Conservation (phyloP, 2,329 filamentous ascomycete genomes). For the Fusarium nygamai region DNA sequence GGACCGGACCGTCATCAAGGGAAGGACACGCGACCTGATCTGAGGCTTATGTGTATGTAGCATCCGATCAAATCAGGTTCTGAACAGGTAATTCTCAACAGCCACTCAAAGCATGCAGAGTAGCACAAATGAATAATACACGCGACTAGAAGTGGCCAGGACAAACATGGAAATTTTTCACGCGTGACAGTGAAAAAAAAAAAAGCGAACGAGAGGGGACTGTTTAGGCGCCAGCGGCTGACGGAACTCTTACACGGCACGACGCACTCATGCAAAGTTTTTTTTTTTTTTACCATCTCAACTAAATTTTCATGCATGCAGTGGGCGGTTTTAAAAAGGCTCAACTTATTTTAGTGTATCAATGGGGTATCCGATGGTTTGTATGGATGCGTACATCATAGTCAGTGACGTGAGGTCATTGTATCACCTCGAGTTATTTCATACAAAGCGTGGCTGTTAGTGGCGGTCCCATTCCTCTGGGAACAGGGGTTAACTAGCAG, state of each 20-base stretch:
- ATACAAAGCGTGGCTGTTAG: constrained; percentile 4
- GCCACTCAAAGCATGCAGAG: constrained; percentile 10
- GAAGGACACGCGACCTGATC: constrained; percentile 24
- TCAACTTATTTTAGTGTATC: neutral
- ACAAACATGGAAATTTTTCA: constrained; percentile 11
- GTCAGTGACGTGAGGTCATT: constrained; percentile 12
- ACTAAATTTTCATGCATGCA: neutral
- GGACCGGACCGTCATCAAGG: constrained; percentile 24
- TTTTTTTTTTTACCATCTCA: neutral
- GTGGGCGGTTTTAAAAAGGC: neutral
- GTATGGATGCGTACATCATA: neutral
- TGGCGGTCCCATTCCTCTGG: constrained; percentile 12
- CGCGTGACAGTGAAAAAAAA: constrained; percentile 8
- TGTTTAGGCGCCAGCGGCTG: constrained; percentile 29
- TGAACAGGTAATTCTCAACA: constrained; percentile 10
- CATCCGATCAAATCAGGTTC: constrained; percentile 14
- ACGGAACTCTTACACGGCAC: neutral
- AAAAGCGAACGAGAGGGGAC: neutral
- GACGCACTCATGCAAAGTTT: neutral
- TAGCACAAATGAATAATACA: constrained; percentile 9
- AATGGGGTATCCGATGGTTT: neutral
- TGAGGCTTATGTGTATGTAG: constrained; percentile 6
- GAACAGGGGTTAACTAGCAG: constrained; percentile 12
- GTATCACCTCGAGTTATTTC: neutral
- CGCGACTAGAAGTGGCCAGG: constrained; percentile 28